These are phyloP conservation scores for Eragrostis nindensis DNA, from an alignment of 176 grass and related monocot species.

Conservation along the genomic window DNA sequence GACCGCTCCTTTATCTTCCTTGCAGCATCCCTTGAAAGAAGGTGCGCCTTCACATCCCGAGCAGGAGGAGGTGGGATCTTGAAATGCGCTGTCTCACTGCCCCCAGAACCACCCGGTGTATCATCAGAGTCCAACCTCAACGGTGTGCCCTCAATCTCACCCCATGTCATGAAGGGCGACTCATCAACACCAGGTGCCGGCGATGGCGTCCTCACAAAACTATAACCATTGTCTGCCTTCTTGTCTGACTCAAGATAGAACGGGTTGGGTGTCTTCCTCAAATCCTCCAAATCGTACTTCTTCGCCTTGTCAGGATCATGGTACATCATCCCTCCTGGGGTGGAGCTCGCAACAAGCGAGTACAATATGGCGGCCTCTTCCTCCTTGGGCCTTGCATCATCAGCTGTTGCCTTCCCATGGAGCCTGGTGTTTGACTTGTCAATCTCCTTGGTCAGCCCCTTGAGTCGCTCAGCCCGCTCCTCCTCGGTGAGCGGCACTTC, in stretches of 20 bases:
- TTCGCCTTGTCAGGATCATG: conserved; percentile 68
- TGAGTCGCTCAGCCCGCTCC: conserved; percentile 74
- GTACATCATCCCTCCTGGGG: conserved; percentile 62
- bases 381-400: conserved; percentile 63
- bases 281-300: conserved; percentile 93
- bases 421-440: conserved; percentile 72
- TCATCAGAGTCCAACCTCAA: conserved; percentile 79
- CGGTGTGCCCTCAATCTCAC: conserved; percentile 90
- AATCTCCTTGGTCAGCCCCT: conserved; percentile 84
- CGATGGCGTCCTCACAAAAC: conserved; percentile 85
- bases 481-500: conserved; percentile 73
- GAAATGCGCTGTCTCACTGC: conserved; percentile 61
- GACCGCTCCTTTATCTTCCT: conserved; percentile 80
- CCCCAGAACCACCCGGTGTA: conserved; percentile 38
- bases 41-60: conserved; percentile 83
- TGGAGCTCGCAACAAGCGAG: conserved; percentile 63
- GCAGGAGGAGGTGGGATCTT: conserved; percentile 77
- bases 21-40: conserved; percentile 83
- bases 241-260: conserved; percentile 78
- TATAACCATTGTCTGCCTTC: conserved; percentile 76
- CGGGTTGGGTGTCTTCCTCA: conserved; percentile 85
- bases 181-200: conserved; percentile 90
- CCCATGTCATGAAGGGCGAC: conserved; percentile 97
- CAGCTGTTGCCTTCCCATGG: conserved; percentile 53
- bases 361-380: conserved; percentile 75